Percentiles rank a stretch among this genome's conserved stretches.
These are phyloP conservation scores for Davidsoniella australis DNA, from an alignment of 2,329 filamentous ascomycete genomes.

Conservation along the genomic window DNA sequence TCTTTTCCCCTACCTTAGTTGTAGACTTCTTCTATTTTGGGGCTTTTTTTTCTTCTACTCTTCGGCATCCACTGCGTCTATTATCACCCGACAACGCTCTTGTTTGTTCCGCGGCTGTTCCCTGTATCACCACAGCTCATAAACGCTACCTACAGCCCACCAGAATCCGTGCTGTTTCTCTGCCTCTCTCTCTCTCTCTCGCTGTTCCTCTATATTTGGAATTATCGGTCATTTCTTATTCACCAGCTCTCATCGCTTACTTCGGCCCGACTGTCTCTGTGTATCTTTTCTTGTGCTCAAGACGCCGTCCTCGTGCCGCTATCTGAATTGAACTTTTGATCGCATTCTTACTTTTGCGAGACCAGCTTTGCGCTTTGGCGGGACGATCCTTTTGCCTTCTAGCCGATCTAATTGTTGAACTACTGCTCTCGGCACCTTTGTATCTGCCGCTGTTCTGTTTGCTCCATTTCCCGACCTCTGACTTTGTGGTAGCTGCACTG, in stretches of 20 bases:
- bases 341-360: neutral
- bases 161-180: neutral
- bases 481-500: no score
- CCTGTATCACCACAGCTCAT: no score
- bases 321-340: no score
- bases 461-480: no score
- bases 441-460: no score
- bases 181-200: neutral
- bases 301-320: no score
- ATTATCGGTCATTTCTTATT: neutral
- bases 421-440: neutral
- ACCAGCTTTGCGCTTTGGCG: neutral
- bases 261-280: slow-evolving; percentile 4
- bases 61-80: no score
- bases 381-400: no score
- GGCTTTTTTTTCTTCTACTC: neutral
- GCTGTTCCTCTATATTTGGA: neutral
- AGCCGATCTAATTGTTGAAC: neutral
- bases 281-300: neutral
- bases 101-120: no score
- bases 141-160: neutral
- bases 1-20: no score
- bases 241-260: slow-evolving; percentile 1
- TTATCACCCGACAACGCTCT: no score
- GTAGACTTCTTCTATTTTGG: no score